Percentiles rank a stretch among this genome's conserved stretches.
Conservation (phyloP, 345 rosid genomes). For the Ceriops decandra region DNA sequence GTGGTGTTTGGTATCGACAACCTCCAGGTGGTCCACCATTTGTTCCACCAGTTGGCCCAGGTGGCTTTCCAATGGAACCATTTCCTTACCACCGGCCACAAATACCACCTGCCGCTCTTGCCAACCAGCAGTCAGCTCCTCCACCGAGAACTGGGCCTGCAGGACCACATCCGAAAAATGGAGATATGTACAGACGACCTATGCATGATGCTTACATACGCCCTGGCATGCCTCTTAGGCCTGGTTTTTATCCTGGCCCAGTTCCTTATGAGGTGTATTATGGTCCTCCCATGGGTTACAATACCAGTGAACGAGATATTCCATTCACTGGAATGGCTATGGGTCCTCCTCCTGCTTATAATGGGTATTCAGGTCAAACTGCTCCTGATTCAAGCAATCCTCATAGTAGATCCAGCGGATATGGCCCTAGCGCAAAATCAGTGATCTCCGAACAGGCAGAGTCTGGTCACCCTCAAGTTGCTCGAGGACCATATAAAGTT, state of each 20-base stretch:
- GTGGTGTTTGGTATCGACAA: conserved; percentile 89
- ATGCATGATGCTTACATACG: conserved; percentile 68
- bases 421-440: conserved; percentile 43
- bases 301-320: conserved; percentile 64
- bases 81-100: conserved; percentile 78
- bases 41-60: conserved; percentile 68
- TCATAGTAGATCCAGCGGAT: conserved; percentile 52
- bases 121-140: conserved; percentile 53
- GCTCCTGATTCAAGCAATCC: conserved; percentile 46
- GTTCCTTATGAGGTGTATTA: conserved; percentile 69
- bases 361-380: conserved; percentile 50
- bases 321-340: conserved; percentile 68
- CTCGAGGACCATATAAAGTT: conserved; percentile 59
- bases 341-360: conserved; percentile 58
- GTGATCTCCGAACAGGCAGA: conserved; percentile 49
- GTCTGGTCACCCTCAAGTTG: conserved; percentile 51
- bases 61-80: conserved; percentile 83
- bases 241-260: conserved; percentile 81
- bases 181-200: conserved; percentile 74
- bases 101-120: conserved; percentile 45
- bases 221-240: conserved; percentile 84
- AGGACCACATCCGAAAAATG: conserved; percentile 63
- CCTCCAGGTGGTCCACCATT: conserved; percentile 77
- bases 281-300: conserved; percentile 83
- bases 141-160: conserved; percentile 67